phyloP scores from a whole-genome alignment of 78 protist species.

The Isochrysis galbana region DNA sequence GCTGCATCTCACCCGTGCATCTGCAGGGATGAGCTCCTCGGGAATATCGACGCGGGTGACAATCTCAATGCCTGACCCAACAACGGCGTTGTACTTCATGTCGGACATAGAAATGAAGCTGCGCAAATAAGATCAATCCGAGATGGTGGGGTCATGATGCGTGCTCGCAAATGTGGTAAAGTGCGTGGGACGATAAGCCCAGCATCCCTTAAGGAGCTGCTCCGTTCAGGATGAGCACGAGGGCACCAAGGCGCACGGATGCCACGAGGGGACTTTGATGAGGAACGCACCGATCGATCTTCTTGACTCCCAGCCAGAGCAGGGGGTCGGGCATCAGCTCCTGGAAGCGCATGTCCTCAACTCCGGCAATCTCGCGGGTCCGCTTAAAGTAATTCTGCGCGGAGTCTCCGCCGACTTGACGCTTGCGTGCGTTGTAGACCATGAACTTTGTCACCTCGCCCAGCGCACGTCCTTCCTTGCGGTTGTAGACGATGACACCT shows the following conservation, averaged over 20 bases:
- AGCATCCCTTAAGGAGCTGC: no score
- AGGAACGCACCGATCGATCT: slow-evolving; percentile 41
- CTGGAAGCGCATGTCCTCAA: slow-evolving; percentile 49
- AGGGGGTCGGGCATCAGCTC: slow-evolving; percentile 55
- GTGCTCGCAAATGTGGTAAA: no score
- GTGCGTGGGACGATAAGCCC: no score
- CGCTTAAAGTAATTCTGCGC: slow-evolving; percentile 50
- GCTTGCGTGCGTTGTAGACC: slow-evolving; percentile 62
- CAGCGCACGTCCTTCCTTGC: slow-evolving; percentile 57
- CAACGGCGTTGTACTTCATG: slow-evolving; percentile 52
- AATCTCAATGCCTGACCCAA: slow-evolving; percentile 19
- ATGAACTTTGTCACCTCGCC: slow-evolving; percentile 64
- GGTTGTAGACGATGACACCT: slow-evolving; percentile 57
- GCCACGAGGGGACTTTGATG: no score
- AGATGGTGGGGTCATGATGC: not conserved
- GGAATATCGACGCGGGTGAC: slow-evolving; percentile 45
- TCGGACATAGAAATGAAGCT: slow-evolving; percentile 44
- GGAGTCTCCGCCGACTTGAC: slow-evolving; percentile 33
- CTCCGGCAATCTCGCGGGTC: slow-evolving; percentile 49
- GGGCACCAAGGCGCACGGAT: no score
- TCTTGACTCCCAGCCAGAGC: slow-evolving; percentile 51
- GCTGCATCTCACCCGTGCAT: slow-evolving; percentile 37
- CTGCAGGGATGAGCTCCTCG: slow-evolving; percentile 45
- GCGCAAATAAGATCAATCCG: no score
- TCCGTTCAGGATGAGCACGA: no score